A percentile compares a stretch with the other conserved stretches of the same genome.
Conservation (phyloP, 352 stramenopile species). For the Pythium brassicae region DNA sequence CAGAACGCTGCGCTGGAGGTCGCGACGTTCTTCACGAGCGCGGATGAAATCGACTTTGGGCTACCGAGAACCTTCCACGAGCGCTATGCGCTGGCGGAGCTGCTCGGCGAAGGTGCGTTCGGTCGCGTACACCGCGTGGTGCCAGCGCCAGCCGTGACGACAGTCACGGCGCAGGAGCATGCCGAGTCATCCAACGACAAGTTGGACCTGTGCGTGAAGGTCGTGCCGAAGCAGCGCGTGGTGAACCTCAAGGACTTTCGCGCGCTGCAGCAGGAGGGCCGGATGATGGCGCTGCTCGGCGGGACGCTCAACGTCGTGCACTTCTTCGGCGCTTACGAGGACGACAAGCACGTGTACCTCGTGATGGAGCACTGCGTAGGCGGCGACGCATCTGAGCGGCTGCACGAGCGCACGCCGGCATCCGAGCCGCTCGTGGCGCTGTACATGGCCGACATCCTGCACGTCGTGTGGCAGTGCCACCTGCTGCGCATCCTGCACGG, state of each 20-base stretch:
- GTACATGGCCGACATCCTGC: conserved; percentile 75
- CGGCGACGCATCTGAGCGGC: conserved; percentile 44
- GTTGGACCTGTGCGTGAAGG: conserved; percentile 69
- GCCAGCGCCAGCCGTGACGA: conserved; percentile 13
- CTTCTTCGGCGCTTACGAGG: conserved; percentile 79
- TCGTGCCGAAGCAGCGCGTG: conserved; percentile 70
- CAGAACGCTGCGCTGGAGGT: conserved; percentile 49
- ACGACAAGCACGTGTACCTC: conserved; percentile 65
- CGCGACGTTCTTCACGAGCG: conserved; percentile 56
- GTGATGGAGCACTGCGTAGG: conserved; percentile 80
- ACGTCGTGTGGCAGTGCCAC: conserved; percentile 81
- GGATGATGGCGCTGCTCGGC: conserved; percentile 74
- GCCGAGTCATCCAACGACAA: no score
- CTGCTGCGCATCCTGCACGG: conserved; percentile 65
- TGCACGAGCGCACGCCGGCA: conserved; percentile 14
- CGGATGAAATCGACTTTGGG: conserved; percentile 60
- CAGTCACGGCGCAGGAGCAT: conserved; percentile 12
- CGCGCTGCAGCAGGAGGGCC: conserved; percentile 60
- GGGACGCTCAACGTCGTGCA: conserved; percentile 81
- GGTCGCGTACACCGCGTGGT: conserved; percentile 58
- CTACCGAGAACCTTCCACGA: conserved; percentile 48
- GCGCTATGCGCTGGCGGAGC: conserved; percentile 47
- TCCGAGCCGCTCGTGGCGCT: conserved; percentile 27
- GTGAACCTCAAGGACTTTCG: conserved; percentile 55
- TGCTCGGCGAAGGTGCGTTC: conserved; percentile 70